Evolutionary conservation across 1,284 basidiomycete genomes (phyloP), one percentile per base, ranked within the genome.

Genomic region (Cryptococcus sp.): DNA sequence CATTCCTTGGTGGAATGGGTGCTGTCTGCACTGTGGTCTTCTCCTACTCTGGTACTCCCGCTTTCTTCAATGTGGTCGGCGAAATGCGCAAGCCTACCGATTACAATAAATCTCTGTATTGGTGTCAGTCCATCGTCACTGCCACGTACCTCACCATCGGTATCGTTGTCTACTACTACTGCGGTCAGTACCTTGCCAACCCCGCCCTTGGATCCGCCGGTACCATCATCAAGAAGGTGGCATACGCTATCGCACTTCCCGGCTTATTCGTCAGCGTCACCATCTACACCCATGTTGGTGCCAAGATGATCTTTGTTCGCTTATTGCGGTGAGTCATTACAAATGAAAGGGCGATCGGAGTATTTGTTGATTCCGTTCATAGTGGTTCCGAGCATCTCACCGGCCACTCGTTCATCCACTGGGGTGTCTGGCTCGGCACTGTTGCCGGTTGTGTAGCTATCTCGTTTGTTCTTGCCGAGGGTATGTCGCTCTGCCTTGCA

Each of bases 341-440:
- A 22, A 11, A 20, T 29, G 23, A 46, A 20, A 17, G 29, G 50
- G 22, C 44, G 20, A 19, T 29, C 2, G 29, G 11, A 29, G 10
- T 20, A 10, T 37, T 45, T 22, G 38, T 41, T 55, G 26, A 47
- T 25, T n/a, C 11, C 17, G 45, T 46, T n/a, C 22, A 17, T 41
- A 61, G 63, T 41, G 80, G 81, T 58, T 81, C 83, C 7, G 73
- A 75, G 16, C 86, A 88, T 68, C 69, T 88, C 50, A 82, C 85
- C 59, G 78, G 77, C 16, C 83, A 86, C 64, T 85, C 85, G 0
- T 25, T 80, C 19, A 76, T 81, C 5, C 86, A 87, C 51, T 87
- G 86, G 86, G 65, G 73, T 20, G 76, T 80, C 2, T 88, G 86
- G 86, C 74, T 67, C 39, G 55, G 60, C 2, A 54, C 44, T 3